Evolutionary conservation across 495 filamentous ascomycete genomes (phyloP), one percentile per base, ranked within the genome.

Genomic region (Extremus antarcticus): DNA sequence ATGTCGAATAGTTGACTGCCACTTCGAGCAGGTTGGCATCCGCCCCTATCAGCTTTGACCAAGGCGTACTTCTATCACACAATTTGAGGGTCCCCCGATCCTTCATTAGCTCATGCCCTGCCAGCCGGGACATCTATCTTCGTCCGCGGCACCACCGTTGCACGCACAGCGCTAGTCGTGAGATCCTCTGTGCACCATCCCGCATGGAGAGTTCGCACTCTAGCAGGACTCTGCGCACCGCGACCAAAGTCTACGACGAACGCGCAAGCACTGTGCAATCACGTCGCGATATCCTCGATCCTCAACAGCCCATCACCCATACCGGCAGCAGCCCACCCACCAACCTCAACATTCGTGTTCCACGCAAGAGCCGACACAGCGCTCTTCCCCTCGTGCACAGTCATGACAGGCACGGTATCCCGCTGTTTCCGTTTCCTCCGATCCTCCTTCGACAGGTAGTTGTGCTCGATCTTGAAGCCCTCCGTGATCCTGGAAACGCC

Each of bases 271-370:
- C 9, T n/a, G n/a, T n/a, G 35, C 35, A 9, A 39, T 45, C 41
- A 45, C 8, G 19, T 45, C 7, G 41, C 41, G 19, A 87, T 53
- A 75, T 87, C 82, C 66, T 87, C 81, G n/a, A 86, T 76, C 57
- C 84, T 76, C 25, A 86, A 60, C 55, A 87, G 65, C 13, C 84
- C 83, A 66, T 74, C 78, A 4, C 74, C 82, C 69, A 78, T 70
- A 4, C 75, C 83, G 21, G 79, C 83, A 25, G 74, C 74, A 3
- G 80, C 80, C 84, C 82, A 87, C 7, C 77, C 81, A 9, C 82
- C 82, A 65, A 69, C 81, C 2, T 60, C 53, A 46, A 76, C 60
- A 67, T 85, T 85, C 25, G 78, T 76, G 64, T 86, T 87, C 84
- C 84, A 87, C n/a, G 71, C 72, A 17, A 85, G 62, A 16, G 68